A percentile compares a stretch with the other conserved stretches of the same genome.
Evolutionary conservation across 2,329 filamentous ascomycete genomes (phyloP).

Genomic region (Torrubiella hemipterigena): DNA sequence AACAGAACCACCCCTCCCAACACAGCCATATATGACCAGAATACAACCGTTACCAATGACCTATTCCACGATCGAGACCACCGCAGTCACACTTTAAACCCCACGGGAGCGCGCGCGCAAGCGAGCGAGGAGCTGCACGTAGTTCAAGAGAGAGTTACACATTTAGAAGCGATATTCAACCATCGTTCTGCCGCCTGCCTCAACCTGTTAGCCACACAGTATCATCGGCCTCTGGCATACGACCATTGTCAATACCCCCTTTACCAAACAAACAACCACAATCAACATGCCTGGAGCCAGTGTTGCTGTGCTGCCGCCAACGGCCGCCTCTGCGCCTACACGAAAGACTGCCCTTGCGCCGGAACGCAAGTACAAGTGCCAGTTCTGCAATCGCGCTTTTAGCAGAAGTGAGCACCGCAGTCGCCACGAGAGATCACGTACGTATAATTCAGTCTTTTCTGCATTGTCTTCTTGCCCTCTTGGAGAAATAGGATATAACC

Average conservation of each 20-base stretch:
- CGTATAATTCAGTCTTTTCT: slow-evolving; percentile 31
- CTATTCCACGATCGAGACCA: slow-evolving; percentile 34
- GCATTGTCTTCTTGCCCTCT: neutral
- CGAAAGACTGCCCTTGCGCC: slow-evolving; percentile 68
- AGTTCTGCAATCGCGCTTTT: slow-evolving; percentile 96
- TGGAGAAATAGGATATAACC: too few species aligned
- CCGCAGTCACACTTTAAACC: slow-evolving; percentile 58
- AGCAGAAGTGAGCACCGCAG: slow-evolving; percentile 95
- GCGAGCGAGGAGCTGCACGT: slow-evolving; percentile 35
- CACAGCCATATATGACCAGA: slow-evolving; percentile 28
- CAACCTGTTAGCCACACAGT: too few species aligned
- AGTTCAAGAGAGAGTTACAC: slow-evolving; percentile 20
- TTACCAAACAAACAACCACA: slow-evolving; percentile 1
- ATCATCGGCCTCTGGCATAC: slow-evolving; percentile 8
- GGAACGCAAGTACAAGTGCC: slow-evolving; percentile 99
- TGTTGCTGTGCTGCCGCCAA: slow-evolving; percentile 51
- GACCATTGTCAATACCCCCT: slow-evolving; percentile 4
- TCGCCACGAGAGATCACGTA: slow-evolving; percentile 96
- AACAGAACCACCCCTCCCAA: slow-evolving; percentile 12
- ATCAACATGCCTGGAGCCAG: slow-evolving; percentile 57
- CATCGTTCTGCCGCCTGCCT: slow-evolving; percentile 32
- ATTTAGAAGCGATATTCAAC: slow-evolving; percentile 40
- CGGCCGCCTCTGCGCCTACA: slow-evolving; percentile 56
- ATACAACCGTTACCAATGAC: slow-evolving; percentile 39
- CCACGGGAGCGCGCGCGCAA: slow-evolving; percentile 52